These are phyloP conservation scores for Nakataea oryzae DNA, from an alignment of 2,329 filamentous ascomycete genomes.

Conservation along the genomic window DNA sequence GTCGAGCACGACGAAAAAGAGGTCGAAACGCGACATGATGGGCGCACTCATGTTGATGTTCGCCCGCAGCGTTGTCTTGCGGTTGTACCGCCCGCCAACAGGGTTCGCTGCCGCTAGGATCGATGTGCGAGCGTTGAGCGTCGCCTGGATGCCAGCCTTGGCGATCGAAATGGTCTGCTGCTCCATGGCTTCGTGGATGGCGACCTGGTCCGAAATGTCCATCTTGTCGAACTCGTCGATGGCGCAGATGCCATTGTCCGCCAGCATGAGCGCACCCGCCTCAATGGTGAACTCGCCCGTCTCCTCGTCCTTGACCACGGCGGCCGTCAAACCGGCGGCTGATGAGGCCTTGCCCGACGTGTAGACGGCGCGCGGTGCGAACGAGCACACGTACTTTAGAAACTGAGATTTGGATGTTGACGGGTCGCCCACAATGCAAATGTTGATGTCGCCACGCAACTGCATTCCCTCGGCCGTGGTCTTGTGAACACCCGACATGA, in stretches of 20 bases:
- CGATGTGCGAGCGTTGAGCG: slow-evolving; percentile 86
- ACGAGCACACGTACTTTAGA: slow-evolving; percentile 93
- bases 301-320: slow-evolving; percentile 95
- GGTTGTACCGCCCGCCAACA: slow-evolving; percentile 92
- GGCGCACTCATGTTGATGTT: slow-evolving; percentile 99
- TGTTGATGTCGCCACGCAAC: slow-evolving; percentile 94
- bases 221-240: slow-evolving; percentile 99
- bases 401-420: slow-evolving; percentile 98
- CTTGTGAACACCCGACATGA: slow-evolving; percentile 94
- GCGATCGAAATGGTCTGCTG: slow-evolving; percentile 99
- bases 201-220: slow-evolving; percentile 94
- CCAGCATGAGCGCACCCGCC: slow-evolving; percentile 93
- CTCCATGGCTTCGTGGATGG: slow-evolving; percentile 99
- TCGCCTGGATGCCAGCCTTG: slow-evolving; percentile 96
- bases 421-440: slow-evolving; percentile 94
- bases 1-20: slow-evolving; percentile 96
- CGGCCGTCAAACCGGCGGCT: slow-evolving; percentile 91
- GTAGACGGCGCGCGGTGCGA: slow-evolving; percentile 93
- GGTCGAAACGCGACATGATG: slow-evolving; percentile 98
- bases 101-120: slow-evolving; percentile 96
- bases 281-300: slow-evolving; percentile 98
- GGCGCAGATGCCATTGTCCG: slow-evolving; percentile 92
- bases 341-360: slow-evolving; percentile 97
- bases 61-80: slow-evolving; percentile 81
- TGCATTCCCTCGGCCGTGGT: slow-evolving; percentile 89